Base-by-base conservation (phyloP, 169 alveolate species). In the Plasmodium fragile region DNA sequence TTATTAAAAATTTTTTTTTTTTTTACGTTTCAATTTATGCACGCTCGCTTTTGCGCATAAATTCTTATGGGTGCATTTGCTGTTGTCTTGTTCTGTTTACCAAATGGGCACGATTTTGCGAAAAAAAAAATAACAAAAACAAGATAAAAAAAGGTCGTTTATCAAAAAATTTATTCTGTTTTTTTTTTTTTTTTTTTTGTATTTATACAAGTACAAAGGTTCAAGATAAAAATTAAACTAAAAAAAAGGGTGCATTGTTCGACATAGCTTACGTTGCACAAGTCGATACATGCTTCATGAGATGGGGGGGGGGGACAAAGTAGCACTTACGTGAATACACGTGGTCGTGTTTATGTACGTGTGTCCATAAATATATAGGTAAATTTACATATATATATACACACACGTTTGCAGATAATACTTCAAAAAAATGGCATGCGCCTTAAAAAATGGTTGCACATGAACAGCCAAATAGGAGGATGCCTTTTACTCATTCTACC, bases 1-100 rank as follows among this genome's bases (percentile, higher is more conserved):
- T 82, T 82, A n/a, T 53, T 36, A n/a, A 22, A 22, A 82, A 55
- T 82, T 69, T 49, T 82, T 81, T 18, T 22, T 39, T 59, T 59
- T 65, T 65, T 65, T 65, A 65, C 75, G 36, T 65, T 65, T 65
- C 75, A 65, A 65, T 65, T 18, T 65, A 8, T 2, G 2, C 75
- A 13, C 36, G 30, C n/a, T 65, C 36, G 30, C 75, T 18, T 65
- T 65, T 65, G n/a, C 30, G 75, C 36, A 36, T 65, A 65, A 65
- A 65, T 22, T 65, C 36, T 65, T 22, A 65, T 65, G 75, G 75
- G 39, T 13, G 25, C 16, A 36, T 65, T 65, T 22, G 36, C 32
- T 65, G 18, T 65, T 65, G 75, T 65, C 75, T 65, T 65, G 75
- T 65, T 65, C 75, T 65, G 75, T 65, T 25, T 25, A 65, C 75